A percentile compares a stretch with the other conserved stretches of the same genome.
Conservation (phyloP, 2,329 filamentous ascomycete genomes). For the Stagonosporopsis chrysanthemi region DNA sequence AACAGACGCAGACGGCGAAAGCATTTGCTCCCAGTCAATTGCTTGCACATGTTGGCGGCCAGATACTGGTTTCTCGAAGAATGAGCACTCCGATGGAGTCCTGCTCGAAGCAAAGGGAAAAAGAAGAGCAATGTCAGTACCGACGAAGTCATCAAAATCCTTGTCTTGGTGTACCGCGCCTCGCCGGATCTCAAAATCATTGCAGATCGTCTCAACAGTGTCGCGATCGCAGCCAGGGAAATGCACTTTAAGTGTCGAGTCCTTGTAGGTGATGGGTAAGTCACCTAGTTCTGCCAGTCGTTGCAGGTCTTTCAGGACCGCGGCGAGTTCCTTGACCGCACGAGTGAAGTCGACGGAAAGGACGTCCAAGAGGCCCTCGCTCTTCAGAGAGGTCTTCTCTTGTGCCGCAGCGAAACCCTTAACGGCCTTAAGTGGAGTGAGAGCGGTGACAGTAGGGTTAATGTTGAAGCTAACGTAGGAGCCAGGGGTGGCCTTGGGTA, state of each 20-base stretch:
- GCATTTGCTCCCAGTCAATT: constrained; percentile 65
- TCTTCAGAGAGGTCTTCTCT: constrained; percentile 71
- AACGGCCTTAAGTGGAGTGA: constrained; percentile 73
- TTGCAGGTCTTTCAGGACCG: constrained; percentile 81
- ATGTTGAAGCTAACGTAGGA: constrained; percentile 89
- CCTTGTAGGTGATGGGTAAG: constrained; percentile 77
- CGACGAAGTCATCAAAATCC: constrained; percentile 72
- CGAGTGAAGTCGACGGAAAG: constrained; percentile 89
- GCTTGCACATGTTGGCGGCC: constrained; percentile 47
- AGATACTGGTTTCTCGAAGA: constrained; percentile 53
- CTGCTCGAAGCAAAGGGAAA: constrained; percentile 84
- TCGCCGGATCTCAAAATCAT: constrained; percentile 83
- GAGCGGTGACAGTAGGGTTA: constrained; percentile 86
- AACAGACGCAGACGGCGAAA: constrained; percentile 56
- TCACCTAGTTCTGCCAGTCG: constrained; percentile 80
- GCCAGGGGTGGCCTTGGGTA: constrained; percentile 68
- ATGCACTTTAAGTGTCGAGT: constrained; percentile 75
- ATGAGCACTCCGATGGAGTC: constrained; percentile 56
- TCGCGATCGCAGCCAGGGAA: constrained; percentile 90
- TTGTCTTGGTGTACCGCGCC: constrained; percentile 82
- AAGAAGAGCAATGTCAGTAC: constrained; percentile 75
- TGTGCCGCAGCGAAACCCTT: constrained; percentile 57
- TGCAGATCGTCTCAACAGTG: constrained; percentile 82
- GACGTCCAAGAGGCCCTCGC: constrained; percentile 82
- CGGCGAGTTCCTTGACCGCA: constrained; percentile 81